Evolutionary conservation across 805 yeast genomes (phyloP), one percentile per base, ranked within the genome.

Genomic region (Hyphopichia homilentoma): DNA sequence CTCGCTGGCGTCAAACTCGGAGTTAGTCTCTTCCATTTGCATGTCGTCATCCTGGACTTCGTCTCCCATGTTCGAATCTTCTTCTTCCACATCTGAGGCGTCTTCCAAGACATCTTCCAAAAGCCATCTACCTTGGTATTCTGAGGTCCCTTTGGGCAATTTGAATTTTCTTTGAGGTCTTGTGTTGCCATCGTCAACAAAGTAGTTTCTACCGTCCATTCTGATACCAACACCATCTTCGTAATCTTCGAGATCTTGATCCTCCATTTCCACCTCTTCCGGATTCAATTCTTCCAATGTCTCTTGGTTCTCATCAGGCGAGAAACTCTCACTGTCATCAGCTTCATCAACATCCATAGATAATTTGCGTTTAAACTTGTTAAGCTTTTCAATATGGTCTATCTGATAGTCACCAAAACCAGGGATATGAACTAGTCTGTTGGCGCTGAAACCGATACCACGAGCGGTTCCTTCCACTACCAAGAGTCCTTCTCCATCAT

Each of bases 371-470:
- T 22, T 21, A 17, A 32, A 27, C 14, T 20, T 25, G 1, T 32
- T 4, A 3, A 77, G 26, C 43, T 65, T 77, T 47, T 82, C 88
- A 34, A 93, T 75, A 30, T 62, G 70, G 29, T 74, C 79, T 15
- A 93, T 57, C 56, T 82, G 87, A 63, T 77, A 88, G 57, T 93
- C 97, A 12, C 98, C 99, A 39, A 72, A 68, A 1, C 89, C 96
- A 4, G 95, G 95, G 20, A 94, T 64, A 52, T 90, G 96, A 23
- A 94, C 76, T 34, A 86, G 59, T 47, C 88, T 72, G 53, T 89
- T 78, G 2, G 84, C 75, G 43, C 79, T 75, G 59, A 93, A 80
- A 0, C 95, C 95, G 29, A 71, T 61, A 34, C 97, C 98, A 55
- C 99, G 75, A 4, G 85, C 87, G 4, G 78, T 73, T 30, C 98